Evolutionary conservation across 768 basidiomycete genomes (phyloP), one percentile per base, ranked within the genome.

Genomic region (Auricularia cornea): DNA sequence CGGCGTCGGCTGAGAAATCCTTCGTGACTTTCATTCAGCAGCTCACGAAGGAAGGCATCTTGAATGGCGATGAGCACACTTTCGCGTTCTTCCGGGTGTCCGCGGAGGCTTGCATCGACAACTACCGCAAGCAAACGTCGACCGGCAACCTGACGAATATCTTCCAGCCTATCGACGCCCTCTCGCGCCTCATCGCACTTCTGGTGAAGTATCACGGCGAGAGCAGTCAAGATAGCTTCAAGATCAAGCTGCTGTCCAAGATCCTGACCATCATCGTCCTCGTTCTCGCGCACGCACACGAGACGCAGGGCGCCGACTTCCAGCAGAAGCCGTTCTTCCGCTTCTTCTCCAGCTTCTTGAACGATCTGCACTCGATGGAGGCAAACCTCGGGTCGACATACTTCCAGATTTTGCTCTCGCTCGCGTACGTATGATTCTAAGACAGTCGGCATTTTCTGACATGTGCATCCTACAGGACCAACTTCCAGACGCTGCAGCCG

Each of bases 151-250:
- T 69, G 84, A 81, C 65, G 84, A 84, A 38, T 84, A 84, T 63
- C 28, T 98, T 95, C 80, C 94, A 92, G 72, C 90, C 94, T 18
- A 80, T 98, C 69, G 97, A 99, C 74, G 94, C 97, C 1, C 86
- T 98, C 80, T 93, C 96, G 40, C 86, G 94, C 66, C 80, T 99
- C 65, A 92, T 99, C 67, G 90, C 93, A 38, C 94, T 97, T 75
- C 95, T 99, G 77, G 94, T 98, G 84, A 98, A 98, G 79, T 98
- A 98, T 73, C 96, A 98, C 68, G 97, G 95, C 12, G 97, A 99
- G 76, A 92, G 94, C 30, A 92, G 94, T 75, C 93, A 92, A 69
- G 94, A 96, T 68, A 89, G 93, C 69, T 93, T 94, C 20, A 97
- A 97, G 74, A 92, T 95, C 14, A 92, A 96, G 73, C 98, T 98